Conservation (phyloP, 1,284 basidiomycete genomes). For the Stygiomarasmius scandens region DNA sequence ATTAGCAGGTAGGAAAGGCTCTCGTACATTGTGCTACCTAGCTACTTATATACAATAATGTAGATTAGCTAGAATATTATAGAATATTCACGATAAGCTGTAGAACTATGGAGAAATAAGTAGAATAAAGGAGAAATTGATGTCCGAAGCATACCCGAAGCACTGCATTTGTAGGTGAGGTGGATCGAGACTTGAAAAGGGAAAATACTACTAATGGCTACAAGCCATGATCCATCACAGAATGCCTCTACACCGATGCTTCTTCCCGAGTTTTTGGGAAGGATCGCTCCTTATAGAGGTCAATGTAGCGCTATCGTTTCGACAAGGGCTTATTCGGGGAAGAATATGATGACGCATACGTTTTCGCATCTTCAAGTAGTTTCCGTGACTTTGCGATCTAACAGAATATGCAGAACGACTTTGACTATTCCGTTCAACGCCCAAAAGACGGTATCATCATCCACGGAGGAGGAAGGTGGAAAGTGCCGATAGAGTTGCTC, state of each 20-base stretch:
- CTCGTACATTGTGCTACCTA: too few species aligned
- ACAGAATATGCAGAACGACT: conserved; percentile 14
- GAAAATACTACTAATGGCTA: too few species aligned
- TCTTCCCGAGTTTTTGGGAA: conserved; percentile 28
- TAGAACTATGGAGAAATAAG: too few species aligned
- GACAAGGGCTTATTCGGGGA: conserved; percentile 23
- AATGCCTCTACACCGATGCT: conserved; percentile 38
- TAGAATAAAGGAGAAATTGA: too few species aligned
- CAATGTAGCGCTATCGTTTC: conserved; percentile 29
- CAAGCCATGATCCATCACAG: too few species aligned
- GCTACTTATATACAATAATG: too few species aligned
- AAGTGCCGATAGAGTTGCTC: conserved; percentile 22
- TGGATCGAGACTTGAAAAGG: too few species aligned
- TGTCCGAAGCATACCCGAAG: too few species aligned
- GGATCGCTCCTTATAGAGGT: conserved; percentile 26
- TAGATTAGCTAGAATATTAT: too few species aligned
- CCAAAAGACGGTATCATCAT: conserved; percentile 30
- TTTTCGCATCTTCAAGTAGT: conserved; percentile 15
- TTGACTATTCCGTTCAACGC: conserved; percentile 32
- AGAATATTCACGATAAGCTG: too few species aligned
- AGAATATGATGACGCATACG: conserved; percentile 22
- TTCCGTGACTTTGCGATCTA: neutral
- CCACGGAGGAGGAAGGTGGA: conserved; percentile 25
- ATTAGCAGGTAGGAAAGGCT: too few species aligned
- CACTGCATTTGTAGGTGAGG: too few species aligned